Base-by-base conservation (phyloP, 169 alveolate genomes). In the Cryptosporidium bovis region DNA sequence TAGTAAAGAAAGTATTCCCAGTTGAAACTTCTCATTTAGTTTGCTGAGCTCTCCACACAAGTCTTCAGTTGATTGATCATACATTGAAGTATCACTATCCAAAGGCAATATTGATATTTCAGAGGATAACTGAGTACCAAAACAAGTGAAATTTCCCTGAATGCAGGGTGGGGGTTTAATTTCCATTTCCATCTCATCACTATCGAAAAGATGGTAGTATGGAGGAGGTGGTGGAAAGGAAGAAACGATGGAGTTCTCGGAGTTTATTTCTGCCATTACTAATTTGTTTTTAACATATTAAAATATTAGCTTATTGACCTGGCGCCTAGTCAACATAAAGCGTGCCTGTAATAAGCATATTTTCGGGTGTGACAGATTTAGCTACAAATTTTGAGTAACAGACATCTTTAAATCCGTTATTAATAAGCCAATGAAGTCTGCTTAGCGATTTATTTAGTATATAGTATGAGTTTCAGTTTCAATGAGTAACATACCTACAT, bases 201-300 rank as follows among this genome's bases (percentile, higher is more conserved):
- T 44, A 34, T 77, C 71, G 56, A 60, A 77, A 1, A 77, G 71
- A 44, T 51, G 69, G 33, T 56, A 77, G 64, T 77, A 77, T n/a
- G 87, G 87, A 34, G 87, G 87, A 15, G 87, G 87, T 16, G 87
- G 87, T 60, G 87, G 87, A 18, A 77, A 77, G 7, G 87, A 33
- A 13, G 77, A 77, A 16, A 55, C 87, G 18, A 77, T 27, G 33
- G 48, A 34, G 40, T 71, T 58, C 56, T 12, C 50, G 50, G 48
- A 44, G 29, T n/a, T 62, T 62, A 20, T 27, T 62, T 27, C 16
- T 62, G 33, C 18, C 36, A 15, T 62, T 62, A 13, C 33, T 27
- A 20, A 6, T 24, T 62, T 24, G 24, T 6, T 8, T 5, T 62
- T 24, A 20, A 20, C 18, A 6, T 2, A 62, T 15, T 62, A 13